Evolutionary conservation across 768 basidiomycete species (phyloP).

Genomic region (Baorangia bicolor): DNA sequence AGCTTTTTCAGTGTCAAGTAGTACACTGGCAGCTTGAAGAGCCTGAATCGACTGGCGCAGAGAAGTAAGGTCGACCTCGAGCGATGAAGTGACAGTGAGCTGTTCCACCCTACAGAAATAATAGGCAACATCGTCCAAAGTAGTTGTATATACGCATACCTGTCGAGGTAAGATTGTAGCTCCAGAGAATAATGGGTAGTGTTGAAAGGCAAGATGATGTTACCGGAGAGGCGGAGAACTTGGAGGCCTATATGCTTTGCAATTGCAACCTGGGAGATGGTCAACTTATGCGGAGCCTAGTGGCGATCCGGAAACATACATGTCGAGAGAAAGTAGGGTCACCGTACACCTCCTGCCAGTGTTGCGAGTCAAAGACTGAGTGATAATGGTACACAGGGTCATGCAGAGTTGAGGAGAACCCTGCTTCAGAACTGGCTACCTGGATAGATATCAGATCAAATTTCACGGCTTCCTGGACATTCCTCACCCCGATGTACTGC

Average conservation of each 20-base stretch:
- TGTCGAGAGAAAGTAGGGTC: constrained; percentile 78
- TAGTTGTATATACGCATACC: constrained; percentile 38
- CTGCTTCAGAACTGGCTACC: constrained; percentile 36
- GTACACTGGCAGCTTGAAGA: constrained; percentile 51
- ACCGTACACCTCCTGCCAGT: constrained; percentile 72
- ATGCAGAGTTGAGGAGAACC: constrained; percentile 35
- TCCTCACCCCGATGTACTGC: constrained; percentile 66
- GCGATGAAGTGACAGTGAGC: constrained; percentile 21
- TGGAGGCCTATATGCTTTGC: constrained; percentile 67
- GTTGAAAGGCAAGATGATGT: constrained; percentile 68
- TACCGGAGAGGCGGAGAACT: constrained; percentile 60
- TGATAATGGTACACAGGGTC: constrained; percentile 77
- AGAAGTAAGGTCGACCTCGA: constrained; percentile 51
- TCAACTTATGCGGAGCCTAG: neutral
- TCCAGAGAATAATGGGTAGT: constrained; percentile 75
- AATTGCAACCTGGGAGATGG: constrained; percentile 51
- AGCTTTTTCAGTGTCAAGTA: constrained; percentile 58
- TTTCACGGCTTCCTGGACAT: neutral
- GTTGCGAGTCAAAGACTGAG: constrained; percentile 69
- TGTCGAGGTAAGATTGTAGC: constrained; percentile 58
- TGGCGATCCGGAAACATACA: constrained; percentile 37
- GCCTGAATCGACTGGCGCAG: constrained; percentile 47
- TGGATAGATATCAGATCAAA: constrained; percentile 12
- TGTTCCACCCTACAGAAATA: constrained; percentile 29
- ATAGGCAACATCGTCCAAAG: constrained; percentile 25